phyloP scores from a whole-genome alignment of 163 green algal species.

The Volvox carteri region DNA sequence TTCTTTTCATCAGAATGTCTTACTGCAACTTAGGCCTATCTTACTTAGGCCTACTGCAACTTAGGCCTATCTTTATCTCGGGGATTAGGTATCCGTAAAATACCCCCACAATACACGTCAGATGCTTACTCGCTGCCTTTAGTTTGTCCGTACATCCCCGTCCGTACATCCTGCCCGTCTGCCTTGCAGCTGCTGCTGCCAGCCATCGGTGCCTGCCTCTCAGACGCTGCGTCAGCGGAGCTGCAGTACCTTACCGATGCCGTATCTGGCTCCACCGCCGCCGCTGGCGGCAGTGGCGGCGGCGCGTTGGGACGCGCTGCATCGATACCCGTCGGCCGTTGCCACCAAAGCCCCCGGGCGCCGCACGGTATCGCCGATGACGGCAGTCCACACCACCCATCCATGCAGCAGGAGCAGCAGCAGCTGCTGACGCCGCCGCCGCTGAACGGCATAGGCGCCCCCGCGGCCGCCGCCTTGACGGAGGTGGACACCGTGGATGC shows the following conservation, averaged over 20 bases:
- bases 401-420: not conserved
- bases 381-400: not conserved
- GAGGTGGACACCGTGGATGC: not conserved
- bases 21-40: no score
- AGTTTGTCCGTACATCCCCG: no score
- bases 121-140: no score
- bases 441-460: not conserved
- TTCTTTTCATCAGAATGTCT: no score
- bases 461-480: not conserved
- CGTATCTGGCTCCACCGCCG: not conserved
- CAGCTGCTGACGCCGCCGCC: not conserved
- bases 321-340: not conserved
- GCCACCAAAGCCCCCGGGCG: not conserved
- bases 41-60: no score
- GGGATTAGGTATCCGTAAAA: no score
- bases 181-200: slow-evolving; percentile 37
- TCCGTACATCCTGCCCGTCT: not conserved
- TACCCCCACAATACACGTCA: no score
- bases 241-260: slow-evolving; percentile 30
- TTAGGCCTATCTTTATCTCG: no score
- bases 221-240: slow-evolving; percentile 12
- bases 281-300: not conserved
- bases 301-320: not conserved
- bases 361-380: not conserved
- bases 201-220: not conserved